Evolutionary conservation across 1,139 yeast species (phyloP), one percentile per base, ranked within the genome.

Genomic region (Taphrina pruni): DNA sequence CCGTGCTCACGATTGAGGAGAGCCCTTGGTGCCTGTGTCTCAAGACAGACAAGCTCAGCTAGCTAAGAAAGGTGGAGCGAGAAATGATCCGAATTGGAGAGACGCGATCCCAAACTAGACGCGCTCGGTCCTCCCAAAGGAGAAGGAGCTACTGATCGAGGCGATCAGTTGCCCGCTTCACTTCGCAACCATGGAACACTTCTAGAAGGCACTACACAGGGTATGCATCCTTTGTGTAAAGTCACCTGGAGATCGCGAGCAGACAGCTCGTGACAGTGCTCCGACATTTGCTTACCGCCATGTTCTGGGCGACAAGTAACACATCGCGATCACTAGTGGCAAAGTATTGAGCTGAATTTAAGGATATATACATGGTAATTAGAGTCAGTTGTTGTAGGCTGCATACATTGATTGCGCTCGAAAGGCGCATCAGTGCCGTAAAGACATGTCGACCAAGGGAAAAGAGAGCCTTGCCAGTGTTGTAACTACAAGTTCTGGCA

Each of bases 91-190:
- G 20, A 45, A 45, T 26, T 45, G n/a, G 48, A 45, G 48, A 45
- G 20, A 45, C 48, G 48, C 48, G 48, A 45, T 12, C 20, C 48
- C 12, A 45, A n/a, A 17, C 48, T 45, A 4, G 32, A 45, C 48
- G 48, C 48, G 48, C 48, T 45, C 48, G 48, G 48, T 45, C 48
- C 48, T 45, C 48, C 48, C 48, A 45, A 45, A 45, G 48, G 32
- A 26, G 32, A 26, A 26, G 32, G 20, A 11, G 12, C 48, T n/a
- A 12, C 48, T 45, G 48, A 45, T 45, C 48, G 20, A 4, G 32
- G 2, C 32, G 32, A 26, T 26, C 32, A 26, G 32, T 26, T 26
- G 32, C 1, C 1, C 32, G 32, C 32, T 26, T 26, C 32, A 26
- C 32, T 26, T 26, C 32, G 32, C 32, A 26, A 26, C 32, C 17